phyloP scores from a whole-genome alignment of 2,329 filamentous ascomycete species.

The Thelonectria olida region DNA sequence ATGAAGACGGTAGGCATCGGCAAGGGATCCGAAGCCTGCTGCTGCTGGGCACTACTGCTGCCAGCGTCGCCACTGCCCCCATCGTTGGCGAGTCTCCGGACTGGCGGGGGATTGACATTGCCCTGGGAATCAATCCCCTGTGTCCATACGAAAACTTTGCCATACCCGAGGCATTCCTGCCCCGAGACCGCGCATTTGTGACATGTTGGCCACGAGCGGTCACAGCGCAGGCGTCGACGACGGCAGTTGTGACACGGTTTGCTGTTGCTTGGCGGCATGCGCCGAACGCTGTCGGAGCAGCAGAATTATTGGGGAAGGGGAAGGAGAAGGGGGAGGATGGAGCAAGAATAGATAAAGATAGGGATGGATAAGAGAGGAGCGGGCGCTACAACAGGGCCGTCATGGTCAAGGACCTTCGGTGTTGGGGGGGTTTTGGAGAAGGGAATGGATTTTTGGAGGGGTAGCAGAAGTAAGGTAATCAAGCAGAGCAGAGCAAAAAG shows the following conservation, averaged over 20 bases:
- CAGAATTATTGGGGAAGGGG: slow-evolving; percentile 21
- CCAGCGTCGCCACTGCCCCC: slow-evolving; percentile 13
- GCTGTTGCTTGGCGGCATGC: slow-evolving; percentile 48
- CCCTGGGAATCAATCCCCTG: slow-evolving; percentile 60
- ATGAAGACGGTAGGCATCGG: slow-evolving; percentile 14
- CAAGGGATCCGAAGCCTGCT: slow-evolving; percentile 14
- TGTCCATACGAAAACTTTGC: slow-evolving; percentile 68
- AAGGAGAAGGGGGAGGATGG: slow-evolving; percentile 14
- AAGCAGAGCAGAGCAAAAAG: background rate
- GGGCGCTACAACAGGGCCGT: slow-evolving; percentile 21
- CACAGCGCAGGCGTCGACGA: slow-evolving; percentile 67
- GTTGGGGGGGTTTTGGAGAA: background rate
- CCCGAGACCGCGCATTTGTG: slow-evolving; percentile 66
- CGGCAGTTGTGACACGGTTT: slow-evolving; percentile 71
- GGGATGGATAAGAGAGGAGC: slow-evolving; percentile 4
- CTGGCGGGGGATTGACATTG: slow-evolving; percentile 50
- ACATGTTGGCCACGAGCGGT: slow-evolving; percentile 67
- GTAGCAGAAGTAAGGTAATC: background rate
- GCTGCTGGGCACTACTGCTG: background rate
- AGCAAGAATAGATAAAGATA: background rate
- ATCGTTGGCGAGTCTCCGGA: slow-evolving; percentile 33
- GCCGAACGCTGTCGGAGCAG: slow-evolving; percentile 41
- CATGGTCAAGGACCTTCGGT: slow-evolving; percentile 19
- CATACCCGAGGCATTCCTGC: slow-evolving; percentile 69
- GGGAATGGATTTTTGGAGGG: background rate